Percentiles rank a stretch among this genome's conserved stretches.
Conservation (phyloP, 225 moss, liverwort and hornwort species). For the Asterella californica region DNA sequence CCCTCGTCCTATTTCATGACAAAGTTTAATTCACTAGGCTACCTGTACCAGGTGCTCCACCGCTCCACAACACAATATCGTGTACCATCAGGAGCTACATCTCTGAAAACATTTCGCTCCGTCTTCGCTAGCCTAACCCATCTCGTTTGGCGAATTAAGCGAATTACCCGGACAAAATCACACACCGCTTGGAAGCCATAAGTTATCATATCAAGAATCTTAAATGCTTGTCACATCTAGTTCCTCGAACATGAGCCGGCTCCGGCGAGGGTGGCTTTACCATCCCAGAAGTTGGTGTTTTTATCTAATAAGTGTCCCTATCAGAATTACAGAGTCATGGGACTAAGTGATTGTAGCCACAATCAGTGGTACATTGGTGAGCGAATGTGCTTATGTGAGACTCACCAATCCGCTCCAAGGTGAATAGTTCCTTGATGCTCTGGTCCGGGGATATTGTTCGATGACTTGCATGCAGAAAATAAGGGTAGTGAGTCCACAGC, state of each 20-base stretch:
- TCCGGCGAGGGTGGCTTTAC: neutral
- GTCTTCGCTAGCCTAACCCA: too few species aligned
- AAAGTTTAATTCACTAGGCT: neutral
- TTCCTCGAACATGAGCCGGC: neutral
- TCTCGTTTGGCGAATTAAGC: too few species aligned
- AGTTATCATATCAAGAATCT: too few species aligned
- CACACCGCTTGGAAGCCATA: too few species aligned
- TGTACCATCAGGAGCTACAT: neutral
- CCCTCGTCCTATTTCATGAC: neutral
- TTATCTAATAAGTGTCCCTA: neutral
- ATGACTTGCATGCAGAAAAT: constrained; percentile 55
- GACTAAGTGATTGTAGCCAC: neutral
- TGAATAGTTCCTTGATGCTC: constrained; percentile 91
- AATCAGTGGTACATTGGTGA: neutral
- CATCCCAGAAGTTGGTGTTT: neutral
- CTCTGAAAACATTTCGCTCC: neutral
- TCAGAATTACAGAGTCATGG: neutral
- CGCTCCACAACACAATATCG: neutral
- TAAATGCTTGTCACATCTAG: neutral
- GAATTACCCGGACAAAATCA: too few species aligned
- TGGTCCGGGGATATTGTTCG: constrained; percentile 52
- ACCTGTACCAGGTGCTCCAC: too few species aligned
- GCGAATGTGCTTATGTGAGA: neutral
- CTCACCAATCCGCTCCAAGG: constrained; percentile 78
- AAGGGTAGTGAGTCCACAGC: constrained; percentile 73